A percentile compares a stretch with the other conserved stretches of the same genome.
Conservation (phyloP, 139 green algal genomes). For the Asterochloris sp. region DNA sequence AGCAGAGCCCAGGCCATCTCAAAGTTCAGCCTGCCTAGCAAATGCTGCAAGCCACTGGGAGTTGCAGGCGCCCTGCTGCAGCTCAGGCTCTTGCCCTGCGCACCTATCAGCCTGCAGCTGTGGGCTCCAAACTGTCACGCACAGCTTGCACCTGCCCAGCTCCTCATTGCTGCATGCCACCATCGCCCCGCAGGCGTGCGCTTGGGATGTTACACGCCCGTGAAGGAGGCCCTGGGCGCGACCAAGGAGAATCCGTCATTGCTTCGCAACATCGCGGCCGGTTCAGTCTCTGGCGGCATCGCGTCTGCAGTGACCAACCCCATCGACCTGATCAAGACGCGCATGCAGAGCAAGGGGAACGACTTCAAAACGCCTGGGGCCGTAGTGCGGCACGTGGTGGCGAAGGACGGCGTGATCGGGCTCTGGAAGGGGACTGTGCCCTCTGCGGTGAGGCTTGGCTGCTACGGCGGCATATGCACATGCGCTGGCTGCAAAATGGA, state of each 20-base stretch:
- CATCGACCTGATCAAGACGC: constrained; percentile 78
- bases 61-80: no score
- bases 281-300: constrained; percentile 62
- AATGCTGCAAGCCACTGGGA: no score
- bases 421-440: constrained; percentile 81
- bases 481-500: no score
- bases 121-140: no score
- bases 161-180: no score
- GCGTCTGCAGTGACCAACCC: constrained; percentile 72
- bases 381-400: constrained; percentile 45
- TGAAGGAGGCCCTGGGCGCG: constrained; percentile 45
- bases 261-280: constrained; percentile 59
- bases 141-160: no score
- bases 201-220: constrained; percentile 78
- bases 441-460: constrained; percentile 44
- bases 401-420: constrained; percentile 56
- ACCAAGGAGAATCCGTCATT: constrained; percentile 29
- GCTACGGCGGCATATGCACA: no score
- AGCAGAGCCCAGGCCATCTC: no score
- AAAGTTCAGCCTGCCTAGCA: no score
- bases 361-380: constrained; percentile 22
- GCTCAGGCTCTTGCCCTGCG: no score
- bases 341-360: constrained; percentile 32
- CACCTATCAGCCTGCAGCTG: no score
- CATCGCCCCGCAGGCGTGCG: constrained; percentile 58